phyloP scores from a whole-genome alignment of 352 stramenopile genomes.

The Globisporangium spinosum region DNA sequence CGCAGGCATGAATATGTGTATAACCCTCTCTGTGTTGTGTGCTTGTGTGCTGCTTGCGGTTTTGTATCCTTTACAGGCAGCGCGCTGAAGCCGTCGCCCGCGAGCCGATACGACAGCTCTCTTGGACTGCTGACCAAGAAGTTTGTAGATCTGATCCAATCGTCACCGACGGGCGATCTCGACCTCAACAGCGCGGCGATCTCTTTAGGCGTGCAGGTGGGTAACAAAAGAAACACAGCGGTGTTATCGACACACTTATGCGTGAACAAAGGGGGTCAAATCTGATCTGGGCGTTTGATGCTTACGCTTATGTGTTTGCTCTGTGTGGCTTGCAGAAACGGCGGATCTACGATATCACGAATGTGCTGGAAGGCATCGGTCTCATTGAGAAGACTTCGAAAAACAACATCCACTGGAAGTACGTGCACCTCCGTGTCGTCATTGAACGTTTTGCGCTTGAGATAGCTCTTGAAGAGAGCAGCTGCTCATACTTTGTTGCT shows the following conservation, averaged over 20 bases:
- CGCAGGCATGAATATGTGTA: not conserved
- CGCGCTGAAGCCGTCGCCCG: constrained; percentile 58
- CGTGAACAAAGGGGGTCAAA: not conserved
- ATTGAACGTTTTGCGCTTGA: not conserved
- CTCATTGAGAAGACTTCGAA: constrained; percentile 97
- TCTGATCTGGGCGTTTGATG: not conserved
- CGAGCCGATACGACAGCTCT: constrained; percentile 93
- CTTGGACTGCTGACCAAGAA: constrained; percentile 95
- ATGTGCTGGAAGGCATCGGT: constrained; percentile 97
- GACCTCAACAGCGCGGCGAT: constrained; percentile 93
- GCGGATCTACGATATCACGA: constrained; percentile 99
- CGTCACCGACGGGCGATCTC: constrained; percentile 82
- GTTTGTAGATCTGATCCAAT: constrained; percentile 95
- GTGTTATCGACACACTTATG: not conserved
- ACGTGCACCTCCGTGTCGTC: constrained; percentile 20
- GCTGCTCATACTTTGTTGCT: not conserved
- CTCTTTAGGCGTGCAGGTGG: constrained; percentile 74
- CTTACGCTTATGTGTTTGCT: not conserved
- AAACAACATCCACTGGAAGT: constrained; percentile 98
- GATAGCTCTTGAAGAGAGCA: not conserved
- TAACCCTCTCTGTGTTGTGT: not conserved
- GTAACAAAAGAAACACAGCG: not conserved
- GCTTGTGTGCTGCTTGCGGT: not conserved
- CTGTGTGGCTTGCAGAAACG: constrained; percentile 72
- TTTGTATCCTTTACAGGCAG: constrained; percentile 13